These are phyloP conservation scores for Paradendryphiella salina DNA, from an alignment of 2,329 filamentous ascomycete genomes.

Conservation along the genomic window DNA sequence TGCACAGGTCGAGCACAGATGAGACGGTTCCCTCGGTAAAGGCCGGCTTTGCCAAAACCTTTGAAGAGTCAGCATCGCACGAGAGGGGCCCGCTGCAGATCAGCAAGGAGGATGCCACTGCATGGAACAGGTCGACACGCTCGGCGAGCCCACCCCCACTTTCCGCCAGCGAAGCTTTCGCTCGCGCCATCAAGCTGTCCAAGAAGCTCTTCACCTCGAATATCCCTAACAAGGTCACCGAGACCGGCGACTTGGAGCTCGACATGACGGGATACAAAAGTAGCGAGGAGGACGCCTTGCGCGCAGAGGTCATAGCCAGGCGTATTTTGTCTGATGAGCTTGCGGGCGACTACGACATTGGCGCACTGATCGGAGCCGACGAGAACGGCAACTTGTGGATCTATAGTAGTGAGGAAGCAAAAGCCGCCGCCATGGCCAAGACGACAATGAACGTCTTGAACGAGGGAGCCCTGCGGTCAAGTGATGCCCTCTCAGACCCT, in stretches of 20 bases:
- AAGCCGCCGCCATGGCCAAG: slow-evolving; percentile 77
- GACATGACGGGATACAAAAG: slow-evolving; percentile 98
- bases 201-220: slow-evolving; percentile 87
- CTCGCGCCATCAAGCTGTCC: slow-evolving; percentile 80
- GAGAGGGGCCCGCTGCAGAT: slow-evolving; percentile 37
- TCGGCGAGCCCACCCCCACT: slow-evolving; percentile 79
- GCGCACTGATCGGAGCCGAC: slow-evolving; percentile 90
- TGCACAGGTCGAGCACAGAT: slow-evolving; percentile 57
- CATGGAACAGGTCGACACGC: slow-evolving; percentile 49
- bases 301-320: slow-evolving; percentile 89
- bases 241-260: slow-evolving; percentile 91
- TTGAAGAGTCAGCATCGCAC: slow-evolving; percentile 18
- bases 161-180: slow-evolving; percentile 73
- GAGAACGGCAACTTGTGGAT: slow-evolving; percentile 99
- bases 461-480: slow-evolving; percentile 58
- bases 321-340: slow-evolving; percentile 92
- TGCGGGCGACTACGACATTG: slow-evolving; percentile 94
- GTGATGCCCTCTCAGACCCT: slow-evolving; percentile 88
- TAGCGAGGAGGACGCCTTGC: slow-evolving; percentile 87
- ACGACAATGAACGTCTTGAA: slow-evolving; percentile 58
- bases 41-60: slow-evolving; percentile 42
- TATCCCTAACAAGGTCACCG: slow-evolving; percentile 90
- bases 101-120: slow-evolving; percentile 41
- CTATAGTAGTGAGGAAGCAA: slow-evolving; percentile 96
- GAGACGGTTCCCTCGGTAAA: slow-evolving; percentile 55